These are phyloP conservation scores for Vaccinium myrtillus DNA, from an alignment of 148 eudicot species.

Conservation along the genomic window DNA sequence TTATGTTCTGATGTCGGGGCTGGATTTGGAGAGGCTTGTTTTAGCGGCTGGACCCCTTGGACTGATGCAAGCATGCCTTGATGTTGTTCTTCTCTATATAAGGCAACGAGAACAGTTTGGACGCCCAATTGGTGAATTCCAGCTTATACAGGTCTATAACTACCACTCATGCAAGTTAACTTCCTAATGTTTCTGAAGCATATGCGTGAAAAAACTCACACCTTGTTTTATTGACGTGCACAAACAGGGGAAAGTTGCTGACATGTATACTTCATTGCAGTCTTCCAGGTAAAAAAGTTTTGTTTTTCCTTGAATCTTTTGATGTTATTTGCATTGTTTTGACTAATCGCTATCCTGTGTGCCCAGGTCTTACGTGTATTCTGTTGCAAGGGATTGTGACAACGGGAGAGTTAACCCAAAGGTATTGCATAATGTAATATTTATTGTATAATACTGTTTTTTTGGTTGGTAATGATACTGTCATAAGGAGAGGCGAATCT, in stretches of 20 bases:
- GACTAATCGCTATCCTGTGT: conserved; percentile 4
- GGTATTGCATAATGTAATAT: conserved; percentile 36
- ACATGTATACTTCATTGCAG: conserved; percentile 92
- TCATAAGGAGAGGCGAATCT: background rate
- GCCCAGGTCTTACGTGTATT: conserved; percentile 87
- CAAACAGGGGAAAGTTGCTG: conserved; percentile 93
- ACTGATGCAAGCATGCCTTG: conserved; percentile 94
- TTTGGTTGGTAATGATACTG: background rate
- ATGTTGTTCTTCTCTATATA: conserved; percentile 82
- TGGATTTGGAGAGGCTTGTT: conserved; percentile 95
- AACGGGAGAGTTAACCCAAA: conserved; percentile 62
- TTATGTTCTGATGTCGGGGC: conserved; percentile 99
- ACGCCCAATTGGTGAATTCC: conserved; percentile 90
- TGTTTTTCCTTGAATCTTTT: conserved; percentile 7
- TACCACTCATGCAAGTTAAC: background rate
- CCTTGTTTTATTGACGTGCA: conserved; percentile 13
- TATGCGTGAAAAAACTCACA: conserved; percentile 3
- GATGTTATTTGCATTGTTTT: background rate
- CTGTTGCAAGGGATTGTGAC: conserved; percentile 96
- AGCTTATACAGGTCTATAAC: conserved; percentile 71
- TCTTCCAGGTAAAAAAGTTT: conserved; percentile 67
- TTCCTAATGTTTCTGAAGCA: conserved; percentile 18
- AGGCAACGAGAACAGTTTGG: conserved; percentile 95
- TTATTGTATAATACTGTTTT: background rate
- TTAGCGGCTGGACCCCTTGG: conserved; percentile 95